phyloP scores from a whole-genome alignment of 768 basidiomycete genomes.

The Hypholoma fasciculare region DNA sequence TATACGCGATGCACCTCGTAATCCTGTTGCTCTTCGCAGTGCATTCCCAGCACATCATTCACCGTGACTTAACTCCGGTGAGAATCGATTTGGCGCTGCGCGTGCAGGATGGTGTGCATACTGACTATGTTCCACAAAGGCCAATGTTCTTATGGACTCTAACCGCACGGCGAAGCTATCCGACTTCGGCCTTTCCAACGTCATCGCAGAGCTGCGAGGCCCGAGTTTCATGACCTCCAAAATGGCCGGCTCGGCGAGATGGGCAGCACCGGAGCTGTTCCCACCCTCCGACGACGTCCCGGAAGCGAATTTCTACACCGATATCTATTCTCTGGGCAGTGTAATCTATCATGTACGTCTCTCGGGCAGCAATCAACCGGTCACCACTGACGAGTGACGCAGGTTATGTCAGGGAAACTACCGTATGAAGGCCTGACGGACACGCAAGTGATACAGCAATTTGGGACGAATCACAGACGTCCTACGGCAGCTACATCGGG shows the following conservation, averaged over 20 bases:
- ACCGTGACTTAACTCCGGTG: neutral
- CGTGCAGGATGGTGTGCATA: neutral
- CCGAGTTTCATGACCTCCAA: neutral
- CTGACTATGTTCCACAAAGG: neutral
- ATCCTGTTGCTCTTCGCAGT: neutral
- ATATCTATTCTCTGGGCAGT: neutral
- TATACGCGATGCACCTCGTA: no score
- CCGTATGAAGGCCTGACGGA: neutral
- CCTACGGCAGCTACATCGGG: neutral
- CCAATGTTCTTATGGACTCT: neutral
- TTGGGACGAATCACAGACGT: neutral
- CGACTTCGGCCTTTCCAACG: neutral
- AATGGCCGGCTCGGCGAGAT: neutral
- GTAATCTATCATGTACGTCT: neutral
- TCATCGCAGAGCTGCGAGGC: neutral
- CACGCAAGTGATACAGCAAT: neutral
- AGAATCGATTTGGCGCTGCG: neutral
- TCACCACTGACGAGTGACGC: neutral
- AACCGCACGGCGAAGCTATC: neutral
- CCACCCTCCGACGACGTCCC: neutral
- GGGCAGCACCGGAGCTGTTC: constrained; percentile 1
- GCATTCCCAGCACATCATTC: neutral
- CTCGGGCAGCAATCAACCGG: no score
- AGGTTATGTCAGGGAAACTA: neutral
- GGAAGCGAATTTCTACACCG: neutral